These are phyloP conservation scores for Exidia glandulosa DNA, from an alignment of 768 basidiomycete genomes.

Conservation along the genomic window DNA sequence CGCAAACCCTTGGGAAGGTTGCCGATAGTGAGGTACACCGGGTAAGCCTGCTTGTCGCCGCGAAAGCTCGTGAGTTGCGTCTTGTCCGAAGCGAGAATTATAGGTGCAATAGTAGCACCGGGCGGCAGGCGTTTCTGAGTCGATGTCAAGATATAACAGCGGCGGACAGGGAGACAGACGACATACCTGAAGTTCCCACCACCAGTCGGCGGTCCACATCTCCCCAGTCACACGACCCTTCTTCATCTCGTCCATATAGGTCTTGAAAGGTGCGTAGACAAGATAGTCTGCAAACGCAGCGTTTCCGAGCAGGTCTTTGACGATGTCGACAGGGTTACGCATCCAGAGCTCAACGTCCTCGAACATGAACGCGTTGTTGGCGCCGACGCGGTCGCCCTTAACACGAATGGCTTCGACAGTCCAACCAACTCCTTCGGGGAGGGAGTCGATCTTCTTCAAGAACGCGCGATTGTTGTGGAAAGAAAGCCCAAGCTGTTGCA, in stretches of 20 bases:
- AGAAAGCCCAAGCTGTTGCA: background rate
- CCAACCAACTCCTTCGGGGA: background rate
- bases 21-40: slow-evolving; percentile 33
- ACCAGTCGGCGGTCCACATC: slow-evolving; percentile 18
- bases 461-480: background rate
- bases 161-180: background rate
- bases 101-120: slow-evolving; percentile 1
- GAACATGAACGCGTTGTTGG: background rate
- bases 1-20: slow-evolving; percentile 31
- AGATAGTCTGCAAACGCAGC: slow-evolving; percentile 4
- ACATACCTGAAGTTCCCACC: slow-evolving; percentile 14
- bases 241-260: slow-evolving; percentile 4
- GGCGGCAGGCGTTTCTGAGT: slow-evolving; percentile 11
- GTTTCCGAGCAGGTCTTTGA: slow-evolving; percentile 17
- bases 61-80: slow-evolving; percentile 7
- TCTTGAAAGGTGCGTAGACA: slow-evolving; percentile 1
- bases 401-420: background rate
- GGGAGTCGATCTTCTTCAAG: background rate
- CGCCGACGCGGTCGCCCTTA: background rate
- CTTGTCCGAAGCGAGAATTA: slow-evolving; percentile 9
- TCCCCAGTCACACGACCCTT: slow-evolving; percentile 6
- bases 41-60: slow-evolving; percentile 21
- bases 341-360: slow-evolving; percentile 13
- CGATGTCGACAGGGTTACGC: slow-evolving; percentile 16
- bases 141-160: slow-evolving; percentile 1